Percentiles rank a stretch among this genome's conserved stretches.
These are phyloP conservation scores for Rhynchospora tenuis DNA, from an alignment of 176 grass and related monocot species.

Conservation along the genomic window DNA sequence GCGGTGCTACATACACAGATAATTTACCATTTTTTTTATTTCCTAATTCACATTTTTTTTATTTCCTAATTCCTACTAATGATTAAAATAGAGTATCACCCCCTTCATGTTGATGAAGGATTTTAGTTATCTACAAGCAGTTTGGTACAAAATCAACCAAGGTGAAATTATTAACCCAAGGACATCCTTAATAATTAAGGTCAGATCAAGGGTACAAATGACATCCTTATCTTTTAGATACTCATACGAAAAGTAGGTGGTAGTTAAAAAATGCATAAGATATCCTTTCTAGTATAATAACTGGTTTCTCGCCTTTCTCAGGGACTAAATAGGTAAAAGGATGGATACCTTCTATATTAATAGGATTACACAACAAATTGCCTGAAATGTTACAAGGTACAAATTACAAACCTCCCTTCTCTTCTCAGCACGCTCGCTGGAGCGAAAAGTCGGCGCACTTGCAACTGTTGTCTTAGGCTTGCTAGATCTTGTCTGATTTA, in stretches of 20 bases:
- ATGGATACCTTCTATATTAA: neutral
- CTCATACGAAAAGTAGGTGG: neutral
- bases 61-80: too few species aligned
- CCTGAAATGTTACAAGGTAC: neutral
- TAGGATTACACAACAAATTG: neutral
- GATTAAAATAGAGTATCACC: neutral
- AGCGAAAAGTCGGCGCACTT: slow-evolving; percentile 35
- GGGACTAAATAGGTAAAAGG: neutral
- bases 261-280: neutral
- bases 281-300: neutral
- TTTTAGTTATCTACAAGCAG: neutral
- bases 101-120: neutral
- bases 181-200: neutral
- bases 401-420: slow-evolving; percentile 33
- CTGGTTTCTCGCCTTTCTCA: neutral
- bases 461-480: slow-evolving; percentile 27
- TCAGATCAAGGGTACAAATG: neutral
- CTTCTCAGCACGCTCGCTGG: slow-evolving; percentile 48
- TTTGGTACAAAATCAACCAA: neutral
- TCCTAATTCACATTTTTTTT: too few species aligned
- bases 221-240: neutral
- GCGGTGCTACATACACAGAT: neutral
- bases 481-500: slow-evolving; percentile 19
- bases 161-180: neutral
- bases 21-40: neutral